Base-by-base conservation (phyloP, 192 early-diverging fungal species). In the Cladochytrium replicatum region DNA sequence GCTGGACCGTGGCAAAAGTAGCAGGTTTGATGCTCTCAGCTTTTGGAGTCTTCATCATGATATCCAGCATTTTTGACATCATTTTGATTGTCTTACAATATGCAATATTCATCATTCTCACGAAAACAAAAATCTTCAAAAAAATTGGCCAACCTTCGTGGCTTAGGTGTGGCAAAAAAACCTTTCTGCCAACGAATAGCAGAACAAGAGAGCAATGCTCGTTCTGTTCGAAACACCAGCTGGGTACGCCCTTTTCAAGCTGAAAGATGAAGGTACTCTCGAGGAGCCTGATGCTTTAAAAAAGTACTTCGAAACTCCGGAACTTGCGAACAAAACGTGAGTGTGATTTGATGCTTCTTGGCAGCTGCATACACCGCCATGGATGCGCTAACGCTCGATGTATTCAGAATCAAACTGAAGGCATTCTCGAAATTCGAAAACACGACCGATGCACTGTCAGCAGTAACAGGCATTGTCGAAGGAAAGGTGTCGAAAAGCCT, bases 391-490 rank as follows among this genome's bases (percentile, higher is more conserved):
- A 41, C 40, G 5, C 40, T 22, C 4, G 15, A 2, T n/a, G n/a
- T n/a, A n/a, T n/a, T 2, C 50, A 68, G 83, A 46, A 78, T 94
- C 43, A 96, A 95, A 75, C 78, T 99, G 50, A 78, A 91, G 64
- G 88, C 89, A 46, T 96, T 99, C 69, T 78, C 82, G 47, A 96
- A 96, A 74, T 99, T 99, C 67, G 93, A 93, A 59, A 96, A 93
- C 79, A 99, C 93, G 23, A 91, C 85, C 50, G 93, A 95, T 62
- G 95, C 95, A 23, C 78, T 99, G 66, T 81, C 86, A 29, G 91
- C 95, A 23, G 87, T 92, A 46, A 96, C 89, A n/a, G 91, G 85
- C 41, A 63, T 99, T 48, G 83, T 93, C 27, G 95, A 99, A 73
- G 93, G 93, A 38, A 91, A 96, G 78, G 72, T 99, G 48, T 80